Percentiles rank a stretch among this genome's conserved stretches.
Evolutionary conservation across 208 protist species (phyloP).

Genomic region (Leishmania martiniquensis): DNA sequence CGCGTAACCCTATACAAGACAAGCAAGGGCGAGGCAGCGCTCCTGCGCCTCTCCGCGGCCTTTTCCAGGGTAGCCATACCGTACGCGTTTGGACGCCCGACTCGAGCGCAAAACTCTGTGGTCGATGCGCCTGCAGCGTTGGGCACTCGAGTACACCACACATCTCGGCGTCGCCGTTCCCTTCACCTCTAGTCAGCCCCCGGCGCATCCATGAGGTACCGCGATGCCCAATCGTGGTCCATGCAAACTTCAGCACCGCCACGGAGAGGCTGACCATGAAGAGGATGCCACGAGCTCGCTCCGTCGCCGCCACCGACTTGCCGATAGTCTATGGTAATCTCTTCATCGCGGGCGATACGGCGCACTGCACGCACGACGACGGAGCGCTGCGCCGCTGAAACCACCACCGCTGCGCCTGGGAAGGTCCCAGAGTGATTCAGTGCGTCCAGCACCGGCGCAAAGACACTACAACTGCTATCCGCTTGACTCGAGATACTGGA

Average conservation of each 20-base stretch:
- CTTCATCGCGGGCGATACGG: slow-evolving; percentile 47
- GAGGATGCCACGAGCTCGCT: background rate
- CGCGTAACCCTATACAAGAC: too few relatives aligned
- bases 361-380: slow-evolving; percentile 73
- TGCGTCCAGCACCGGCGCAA: slow-evolving; percentile 68
- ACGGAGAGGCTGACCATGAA: background rate
- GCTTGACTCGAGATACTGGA: background rate
- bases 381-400: slow-evolving; percentile 31
- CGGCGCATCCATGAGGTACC: slow-evolving; percentile 20
- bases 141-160: background rate
- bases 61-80: background rate
- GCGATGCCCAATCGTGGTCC: slow-evolving; percentile 14
- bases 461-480: slow-evolving; percentile 29
- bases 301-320: background rate
- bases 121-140: background rate
- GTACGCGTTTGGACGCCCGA: background rate
- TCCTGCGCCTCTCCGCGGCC: background rate
- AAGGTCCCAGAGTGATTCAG: slow-evolving; percentile 54
- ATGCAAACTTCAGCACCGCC: background rate
- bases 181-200: background rate
- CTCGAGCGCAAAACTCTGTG: background rate
- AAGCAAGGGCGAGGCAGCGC: background rate
- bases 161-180: background rate
- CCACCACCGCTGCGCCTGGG: slow-evolving; percentile 51
- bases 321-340: slow-evolving; percentile 76